Base-by-base conservation (phyloP, 768 basidiomycete species). In the Rhizopogon rudus region DNA sequence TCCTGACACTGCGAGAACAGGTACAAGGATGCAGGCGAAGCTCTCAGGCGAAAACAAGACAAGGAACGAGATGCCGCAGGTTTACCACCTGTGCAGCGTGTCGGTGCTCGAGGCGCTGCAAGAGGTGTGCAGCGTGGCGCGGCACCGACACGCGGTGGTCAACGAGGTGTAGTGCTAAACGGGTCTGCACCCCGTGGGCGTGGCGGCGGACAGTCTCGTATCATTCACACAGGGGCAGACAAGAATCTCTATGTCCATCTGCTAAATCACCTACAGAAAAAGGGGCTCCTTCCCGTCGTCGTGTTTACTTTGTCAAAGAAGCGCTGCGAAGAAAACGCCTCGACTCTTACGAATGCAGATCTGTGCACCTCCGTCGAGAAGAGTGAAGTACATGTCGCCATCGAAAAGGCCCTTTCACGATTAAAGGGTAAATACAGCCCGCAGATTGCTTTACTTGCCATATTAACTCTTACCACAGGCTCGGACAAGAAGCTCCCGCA, bases 231-330 rank as follows among this genome's bases (percentile, higher is more conserved):
- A 12, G 84, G 80, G 31, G 73, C 81, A 16, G 96, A 98, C 74
- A 94, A 87, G 69, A 93, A 95, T 60, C 76, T 98, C 2, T 98
- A 95, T 74, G 92, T 96, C 17, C 94, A 98, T 63, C 78, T 99
- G 48, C 77, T 99, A 41, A 87, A 85, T 2, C 81, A 90, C 64
- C 78, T 99, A 55, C 83, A 87, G 64, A 98, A 98, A 74, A 85
- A 88, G 59, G 73, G 77, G 17, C 79, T 99, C 4, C 79, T 99
- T 7, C 97, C 97, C 1, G 93, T 95, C 13, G 97, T 99, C 33
- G 83, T 97, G 29, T 99, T 99, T 73, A 95, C 96, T 0, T 87
- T 99, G 61, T 97, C 93, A 29, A 99, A 99, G 77, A 95, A 94
- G 70, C 78, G 83, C 53, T 99, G 97, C 65, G 97, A 99, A 72